A percentile compares a stretch with the other conserved stretches of the same genome.
These are phyloP conservation scores for Cyberlindnera maritima DNA, from an alignment of 805 yeast genomes.

Conservation along the genomic window DNA sequence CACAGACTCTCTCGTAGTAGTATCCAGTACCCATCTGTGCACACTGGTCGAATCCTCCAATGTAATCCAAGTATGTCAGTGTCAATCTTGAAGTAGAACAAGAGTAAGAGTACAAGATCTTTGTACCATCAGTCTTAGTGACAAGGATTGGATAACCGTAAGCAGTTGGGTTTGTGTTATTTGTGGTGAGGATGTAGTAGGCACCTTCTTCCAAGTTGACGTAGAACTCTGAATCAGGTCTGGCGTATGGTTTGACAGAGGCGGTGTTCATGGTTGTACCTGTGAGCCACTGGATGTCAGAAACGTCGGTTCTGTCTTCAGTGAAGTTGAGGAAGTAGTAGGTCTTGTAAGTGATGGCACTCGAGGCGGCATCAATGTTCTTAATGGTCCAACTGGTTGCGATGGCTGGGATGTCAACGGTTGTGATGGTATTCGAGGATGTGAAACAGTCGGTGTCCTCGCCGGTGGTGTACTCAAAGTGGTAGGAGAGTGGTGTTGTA, in stretches of 20 bases:
- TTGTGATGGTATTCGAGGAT: not conserved
- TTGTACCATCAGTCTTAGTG: slow-evolving; percentile 9
- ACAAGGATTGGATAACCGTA: slow-evolving; percentile 4
- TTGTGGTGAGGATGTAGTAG: slow-evolving; percentile 4
- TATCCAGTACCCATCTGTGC: not conserved
- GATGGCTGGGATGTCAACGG: slow-evolving; percentile 2
- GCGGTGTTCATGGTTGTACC: slow-evolving; percentile 1
- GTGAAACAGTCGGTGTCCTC: slow-evolving; percentile 15
- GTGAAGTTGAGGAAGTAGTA: slow-evolving; percentile 20
- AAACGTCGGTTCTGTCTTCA: slow-evolving; percentile 15
- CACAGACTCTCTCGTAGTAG: slow-evolving; percentile 6
- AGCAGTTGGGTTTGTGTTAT: not conserved
- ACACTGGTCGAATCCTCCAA: slow-evolving; percentile 11
- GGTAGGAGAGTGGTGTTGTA: slow-evolving; percentile 13
- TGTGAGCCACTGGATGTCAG: slow-evolving; percentile 18
- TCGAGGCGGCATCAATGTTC: not conserved
- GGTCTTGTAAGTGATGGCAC: slow-evolving; percentile 1
- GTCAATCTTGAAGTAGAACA: not conserved
- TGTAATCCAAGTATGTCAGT: not conserved
- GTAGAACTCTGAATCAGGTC: slow-evolving; percentile 11
- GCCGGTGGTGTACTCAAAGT: slow-evolving; percentile 8
- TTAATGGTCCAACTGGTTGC: slow-evolving; percentile 12
- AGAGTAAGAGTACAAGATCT: slow-evolving; percentile 7
- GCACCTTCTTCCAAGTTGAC: slow-evolving; percentile 22
- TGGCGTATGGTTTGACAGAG: not conserved